Evolutionary conservation across 2,329 filamentous ascomycete species (phyloP).

Genomic region (Tolypocladium endophyticum): DNA sequence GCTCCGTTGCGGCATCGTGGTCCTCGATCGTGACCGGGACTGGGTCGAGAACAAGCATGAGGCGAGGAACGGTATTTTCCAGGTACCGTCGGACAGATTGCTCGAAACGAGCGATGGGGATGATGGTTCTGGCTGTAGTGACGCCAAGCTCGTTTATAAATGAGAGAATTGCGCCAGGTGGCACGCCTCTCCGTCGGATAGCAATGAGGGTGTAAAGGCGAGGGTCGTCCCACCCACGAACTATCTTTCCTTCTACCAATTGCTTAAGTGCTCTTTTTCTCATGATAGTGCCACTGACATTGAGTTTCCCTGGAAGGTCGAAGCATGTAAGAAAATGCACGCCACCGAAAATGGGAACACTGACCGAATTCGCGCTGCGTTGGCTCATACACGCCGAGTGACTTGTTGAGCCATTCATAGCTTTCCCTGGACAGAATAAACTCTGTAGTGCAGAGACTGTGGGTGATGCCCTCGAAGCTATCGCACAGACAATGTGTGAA

Average conservation of each 20-base stretch:
- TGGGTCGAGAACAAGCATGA: conserved; percentile 85
- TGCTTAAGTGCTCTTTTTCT: conserved; percentile 77
- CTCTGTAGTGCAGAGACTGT: conserved; percentile 88
- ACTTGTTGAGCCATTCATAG: conserved; percentile 84
- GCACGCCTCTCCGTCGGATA: conserved; percentile 73
- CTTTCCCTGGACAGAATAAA: conserved; percentile 76
- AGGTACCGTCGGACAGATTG: conserved; percentile 77
- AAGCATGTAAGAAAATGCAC: not conserved
- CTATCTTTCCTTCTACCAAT: conserved; percentile 64
- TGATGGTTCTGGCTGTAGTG: conserved; percentile 69
- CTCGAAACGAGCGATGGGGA: conserved; percentile 75
- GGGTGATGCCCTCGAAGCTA: conserved; percentile 83
- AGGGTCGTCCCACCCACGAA: conserved; percentile 86
- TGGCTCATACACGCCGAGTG: conserved; percentile 75
- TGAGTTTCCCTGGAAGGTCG: conserved; percentile 25
- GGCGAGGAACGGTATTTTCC: conserved; percentile 74
- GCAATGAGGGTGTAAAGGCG: conserved; percentile 84
- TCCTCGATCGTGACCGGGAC: conserved; percentile 75
- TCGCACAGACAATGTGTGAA: conserved; percentile 87
- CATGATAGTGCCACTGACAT: conserved; percentile 76
- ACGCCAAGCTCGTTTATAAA: conserved; percentile 90
- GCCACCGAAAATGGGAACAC: not conserved
- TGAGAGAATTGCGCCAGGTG: conserved; percentile 76
- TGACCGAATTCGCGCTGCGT: conserved; percentile 78
- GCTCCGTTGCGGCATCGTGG: conserved; percentile 42